Percentiles rank a stretch among this genome's conserved stretches.
These are phyloP conservation scores for Apiospora marii DNA, from an alignment of 2,329 filamentous ascomycete species.

Conservation along the genomic window DNA sequence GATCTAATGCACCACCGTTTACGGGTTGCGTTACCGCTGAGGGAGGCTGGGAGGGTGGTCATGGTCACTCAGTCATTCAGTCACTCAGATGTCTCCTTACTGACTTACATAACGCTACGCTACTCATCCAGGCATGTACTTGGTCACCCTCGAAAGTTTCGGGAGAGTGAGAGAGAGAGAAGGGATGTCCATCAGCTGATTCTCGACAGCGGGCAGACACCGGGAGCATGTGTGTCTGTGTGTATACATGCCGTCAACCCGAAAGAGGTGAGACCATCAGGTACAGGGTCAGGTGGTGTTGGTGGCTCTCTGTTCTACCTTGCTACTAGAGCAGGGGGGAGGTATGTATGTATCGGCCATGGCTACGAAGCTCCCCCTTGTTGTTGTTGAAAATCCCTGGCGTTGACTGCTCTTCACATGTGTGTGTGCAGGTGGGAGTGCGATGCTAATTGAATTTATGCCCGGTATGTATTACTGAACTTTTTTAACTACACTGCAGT, in stretches of 20 bases:
- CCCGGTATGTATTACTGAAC: background rate
- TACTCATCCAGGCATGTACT: background rate
- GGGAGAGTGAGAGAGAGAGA: background rate
- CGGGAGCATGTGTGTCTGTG: conserved; percentile 2
- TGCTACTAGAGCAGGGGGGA: background rate
- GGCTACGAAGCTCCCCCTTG: background rate
- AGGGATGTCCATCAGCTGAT: background rate
- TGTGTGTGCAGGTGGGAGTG: background rate
- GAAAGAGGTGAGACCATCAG: background rate
- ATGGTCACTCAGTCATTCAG: background rate
- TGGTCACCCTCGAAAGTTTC: background rate
- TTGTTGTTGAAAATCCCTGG: background rate
- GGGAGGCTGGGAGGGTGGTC: background rate
- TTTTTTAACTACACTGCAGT: background rate
- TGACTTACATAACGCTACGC: background rate
- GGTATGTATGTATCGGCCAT: background rate
- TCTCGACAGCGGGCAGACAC: background rate
- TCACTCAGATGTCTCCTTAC: background rate
- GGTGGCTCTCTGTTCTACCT: background rate
- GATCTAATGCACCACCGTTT: conserved; percentile 21
- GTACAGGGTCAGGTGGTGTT: background rate
- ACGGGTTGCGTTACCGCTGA: background rate
- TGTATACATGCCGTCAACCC: conserved; percentile 1
- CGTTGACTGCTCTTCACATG: background rate
- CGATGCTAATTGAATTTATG: background rate